Conservation (phyloP, 2,329 filamentous ascomycete species). For the Colletotrichum lini region DNA sequence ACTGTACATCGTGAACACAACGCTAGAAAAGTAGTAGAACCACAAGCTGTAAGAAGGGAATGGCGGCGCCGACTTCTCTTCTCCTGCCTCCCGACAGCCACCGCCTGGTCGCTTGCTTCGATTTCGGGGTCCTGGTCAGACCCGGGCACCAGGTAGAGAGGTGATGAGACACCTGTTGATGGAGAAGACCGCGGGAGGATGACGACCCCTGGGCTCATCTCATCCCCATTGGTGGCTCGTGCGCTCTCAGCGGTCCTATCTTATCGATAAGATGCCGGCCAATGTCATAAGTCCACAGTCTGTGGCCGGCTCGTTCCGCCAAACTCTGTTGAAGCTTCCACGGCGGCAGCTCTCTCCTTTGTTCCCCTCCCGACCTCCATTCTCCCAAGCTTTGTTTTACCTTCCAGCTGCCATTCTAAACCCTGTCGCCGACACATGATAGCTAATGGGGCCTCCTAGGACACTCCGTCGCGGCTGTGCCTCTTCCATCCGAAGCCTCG, state of each 20-base stretch:
- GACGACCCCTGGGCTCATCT: neutral
- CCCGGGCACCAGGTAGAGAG: neutral
- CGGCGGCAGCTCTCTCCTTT: slow-evolving; percentile 2
- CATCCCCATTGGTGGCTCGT: neutral
- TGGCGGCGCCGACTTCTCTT: too few species aligned
- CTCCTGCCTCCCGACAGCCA: too few species aligned
- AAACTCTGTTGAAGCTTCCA: slow-evolving; percentile 30
- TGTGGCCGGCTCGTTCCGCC: slow-evolving; percentile 28
- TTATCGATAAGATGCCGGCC: slow-evolving; percentile 38
- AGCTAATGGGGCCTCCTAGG: slow-evolving; percentile 17
- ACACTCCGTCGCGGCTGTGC: neutral
- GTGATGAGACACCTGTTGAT: neutral
- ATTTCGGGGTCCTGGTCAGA: neutral
- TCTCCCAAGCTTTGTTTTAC: neutral
- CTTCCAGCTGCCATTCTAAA: neutral
- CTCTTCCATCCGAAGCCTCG: neutral
- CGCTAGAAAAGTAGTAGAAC: neutral
- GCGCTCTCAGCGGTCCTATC: neutral
- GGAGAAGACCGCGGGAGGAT: neutral
- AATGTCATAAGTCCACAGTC: slow-evolving; percentile 7
- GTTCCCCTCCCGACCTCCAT: neutral
- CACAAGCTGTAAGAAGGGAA: too few species aligned
- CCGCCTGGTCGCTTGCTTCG: neutral
- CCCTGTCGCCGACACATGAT: neutral
- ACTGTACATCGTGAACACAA: neutral